These are phyloP conservation scores for Myxozyma mucilagina DNA, from an alignment of 805 yeast species.

Conservation along the genomic window DNA sequence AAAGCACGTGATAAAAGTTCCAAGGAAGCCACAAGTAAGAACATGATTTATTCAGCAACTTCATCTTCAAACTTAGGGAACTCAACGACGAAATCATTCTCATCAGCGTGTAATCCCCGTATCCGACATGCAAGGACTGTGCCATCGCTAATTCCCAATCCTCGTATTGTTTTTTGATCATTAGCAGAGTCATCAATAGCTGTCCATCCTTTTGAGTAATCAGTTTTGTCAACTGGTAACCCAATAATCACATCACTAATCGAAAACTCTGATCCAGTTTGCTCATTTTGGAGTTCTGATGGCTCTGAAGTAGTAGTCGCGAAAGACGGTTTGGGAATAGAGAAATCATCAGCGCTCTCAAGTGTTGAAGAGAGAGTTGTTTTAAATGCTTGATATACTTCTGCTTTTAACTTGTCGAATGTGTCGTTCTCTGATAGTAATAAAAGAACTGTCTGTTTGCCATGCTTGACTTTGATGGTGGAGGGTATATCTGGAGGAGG, in stretches of 20 bases:
- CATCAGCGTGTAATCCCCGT: background rate
- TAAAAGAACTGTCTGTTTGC: conserved; percentile 18
- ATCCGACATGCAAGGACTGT: conserved; percentile 14
- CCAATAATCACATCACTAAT: conserved; percentile 13
- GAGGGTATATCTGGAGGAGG: background rate
- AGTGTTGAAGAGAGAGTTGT: conserved; percentile 8
- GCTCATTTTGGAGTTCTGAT: background rate
- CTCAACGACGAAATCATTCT: conserved; percentile 6
- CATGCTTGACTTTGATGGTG: conserved; percentile 24
- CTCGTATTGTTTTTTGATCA: background rate
- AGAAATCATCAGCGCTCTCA: background rate
- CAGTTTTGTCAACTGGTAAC: conserved; percentile 22
- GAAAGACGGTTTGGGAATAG: conserved; percentile 27
- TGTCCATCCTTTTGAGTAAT: conserved; percentile 23
- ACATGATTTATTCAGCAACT: background rate
- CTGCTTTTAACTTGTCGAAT: conserved; percentile 3
- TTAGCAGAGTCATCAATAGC: background rate
- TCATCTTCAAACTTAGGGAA: conserved; percentile 26
- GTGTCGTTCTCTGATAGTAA: conserved; percentile 8
- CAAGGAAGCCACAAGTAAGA: background rate
- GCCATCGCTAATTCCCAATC: conserved; percentile 25
- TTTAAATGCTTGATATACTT: conserved; percentile 10
- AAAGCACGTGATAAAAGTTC: background rate
- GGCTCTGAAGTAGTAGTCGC: conserved; percentile 8
- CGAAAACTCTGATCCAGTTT: background rate